These are phyloP conservation scores for Lactarius hatsudake DNA, from an alignment of 768 basidiomycete species.

Conservation along the genomic window DNA sequence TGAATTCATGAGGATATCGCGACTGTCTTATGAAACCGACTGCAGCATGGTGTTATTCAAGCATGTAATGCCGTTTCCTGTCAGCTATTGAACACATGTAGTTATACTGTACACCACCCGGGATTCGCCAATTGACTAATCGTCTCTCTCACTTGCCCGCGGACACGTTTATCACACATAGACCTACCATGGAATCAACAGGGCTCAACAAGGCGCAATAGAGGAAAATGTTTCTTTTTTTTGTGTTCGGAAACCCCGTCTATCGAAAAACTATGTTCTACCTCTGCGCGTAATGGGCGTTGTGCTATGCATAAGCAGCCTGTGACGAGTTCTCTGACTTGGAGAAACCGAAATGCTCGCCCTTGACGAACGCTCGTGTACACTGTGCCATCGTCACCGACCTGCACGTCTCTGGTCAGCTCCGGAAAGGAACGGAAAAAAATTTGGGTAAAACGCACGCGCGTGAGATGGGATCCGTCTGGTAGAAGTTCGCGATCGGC, in stretches of 20 bases:
- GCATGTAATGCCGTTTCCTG: background rate
- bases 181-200: background rate
- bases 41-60: background rate
- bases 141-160: background rate
- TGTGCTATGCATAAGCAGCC: constrained; percentile 44
- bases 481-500: constrained; percentile 91
- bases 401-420: constrained; percentile 37
- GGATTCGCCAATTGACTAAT: background rate
- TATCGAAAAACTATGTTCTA: constrained; percentile 17
- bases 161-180: background rate
- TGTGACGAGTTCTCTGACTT: constrained; percentile 45
- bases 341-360: constrained; percentile 58
- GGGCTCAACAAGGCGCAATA: background rate
- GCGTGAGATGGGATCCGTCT: constrained; percentile 92
- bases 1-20: background rate
- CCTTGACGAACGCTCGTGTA: constrained; percentile 80
- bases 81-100: background rate
- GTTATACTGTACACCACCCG: no score
- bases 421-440: background rate
- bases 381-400: constrained; percentile 98
- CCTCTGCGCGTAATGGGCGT: background rate
- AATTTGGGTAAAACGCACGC: constrained; percentile 58
- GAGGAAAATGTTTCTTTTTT: constrained; percentile 1
- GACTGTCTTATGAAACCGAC: background rate
- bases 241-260: constrained; percentile 16